Conservation (phyloP, 192 early-diverging fungal genomes). For the Umbelopsis sp. region DNA sequence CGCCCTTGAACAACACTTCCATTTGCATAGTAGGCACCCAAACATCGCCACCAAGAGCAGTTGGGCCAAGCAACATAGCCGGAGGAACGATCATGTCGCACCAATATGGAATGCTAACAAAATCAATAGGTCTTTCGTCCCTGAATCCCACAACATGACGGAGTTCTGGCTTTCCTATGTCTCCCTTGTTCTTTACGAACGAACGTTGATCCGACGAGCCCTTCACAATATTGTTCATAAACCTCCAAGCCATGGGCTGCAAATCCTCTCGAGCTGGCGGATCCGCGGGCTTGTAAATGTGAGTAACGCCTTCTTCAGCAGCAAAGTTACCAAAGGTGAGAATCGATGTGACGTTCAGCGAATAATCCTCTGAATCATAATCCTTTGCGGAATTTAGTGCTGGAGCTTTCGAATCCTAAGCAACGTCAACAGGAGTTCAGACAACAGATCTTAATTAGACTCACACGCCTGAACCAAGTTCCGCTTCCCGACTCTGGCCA, state of each 20-base stretch:
- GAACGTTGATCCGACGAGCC: conserved; percentile 3
- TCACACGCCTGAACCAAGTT: not conserved
- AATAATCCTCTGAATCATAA: conserved; percentile 24
- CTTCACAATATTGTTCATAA: conserved; percentile 20
- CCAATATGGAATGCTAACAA: conserved; percentile 29
- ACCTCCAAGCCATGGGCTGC: not conserved
- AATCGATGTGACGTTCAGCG: not conserved
- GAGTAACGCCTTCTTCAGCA: conserved; percentile 29
- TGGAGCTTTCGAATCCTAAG: not conserved
- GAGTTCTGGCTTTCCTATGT: conserved; percentile 22
- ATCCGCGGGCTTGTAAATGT: not conserved
- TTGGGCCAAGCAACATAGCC: conserved; percentile 19
- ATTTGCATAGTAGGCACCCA: conserved; percentile 42
- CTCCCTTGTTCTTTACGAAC: not conserved
- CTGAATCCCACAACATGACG: conserved; percentile 21
- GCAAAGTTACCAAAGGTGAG: conserved; percentile 37
- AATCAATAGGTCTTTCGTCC: conserved; percentile 28
- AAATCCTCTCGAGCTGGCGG: conserved; percentile 19
- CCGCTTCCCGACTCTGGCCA: not conserved
- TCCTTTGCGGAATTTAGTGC: not conserved
- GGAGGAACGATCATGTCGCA: conserved; percentile 39
- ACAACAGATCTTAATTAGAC: not conserved
- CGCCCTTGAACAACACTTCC: conserved; percentile 36
- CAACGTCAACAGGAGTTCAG: not conserved
- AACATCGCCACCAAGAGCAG: conserved; percentile 4